Evolutionary conservation across 345 rosid genomes (phyloP), one percentile per base, ranked within the genome.

Genomic region (Eutrema yunnanense): DNA sequence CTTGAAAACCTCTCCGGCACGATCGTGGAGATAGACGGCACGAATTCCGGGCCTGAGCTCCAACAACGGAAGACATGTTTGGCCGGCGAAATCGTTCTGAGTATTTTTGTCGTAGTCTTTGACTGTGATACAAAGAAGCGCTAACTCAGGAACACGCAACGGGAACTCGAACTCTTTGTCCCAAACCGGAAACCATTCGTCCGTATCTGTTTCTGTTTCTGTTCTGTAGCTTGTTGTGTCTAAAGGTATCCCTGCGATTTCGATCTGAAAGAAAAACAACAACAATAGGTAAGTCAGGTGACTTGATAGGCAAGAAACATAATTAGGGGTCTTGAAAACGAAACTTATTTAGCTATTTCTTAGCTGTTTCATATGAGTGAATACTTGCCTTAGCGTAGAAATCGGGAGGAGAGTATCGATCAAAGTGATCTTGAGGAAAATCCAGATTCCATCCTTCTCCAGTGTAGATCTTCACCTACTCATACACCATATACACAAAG

Each of bases 401-500:
- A 77, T 95, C 96, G 0, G 97, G 97, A 6, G 98, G 95, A 14
- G 98, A 91, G 76, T 65, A 94, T 16, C 70, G 77, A 78, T 94
- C 96, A 56, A 94, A 94, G 61, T 85, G 82, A 10, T 85, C 81
- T 69, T 62, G 87, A 34, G 58, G 69, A 73, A 94, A 94, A 81
- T 94, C 98, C 51, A 62, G 16, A 69, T 80, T 81, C 98, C 98
- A 91, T 16, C 97, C 96, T 76, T 91, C 93, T 44, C 97, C 98
- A 68, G 82, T 83, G 62, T 75, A 84, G 65, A 94, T 79, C 80
- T 81, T 91, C 16, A 77, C 77, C 81, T 77, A 41, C 14, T 53
- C 37, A 7, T 63, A 63, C 47, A 62, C n/a, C 11, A 63, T 16
- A 46, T 1, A 51, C 14, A 8, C 33, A 59, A n/a, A 49, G 26